A percentile compares a stretch with the other conserved stretches of the same genome.
These are phyloP conservation scores for Bacidia rubella DNA, from an alignment of 495 filamentous ascomycete genomes.

Conservation along the genomic window DNA sequence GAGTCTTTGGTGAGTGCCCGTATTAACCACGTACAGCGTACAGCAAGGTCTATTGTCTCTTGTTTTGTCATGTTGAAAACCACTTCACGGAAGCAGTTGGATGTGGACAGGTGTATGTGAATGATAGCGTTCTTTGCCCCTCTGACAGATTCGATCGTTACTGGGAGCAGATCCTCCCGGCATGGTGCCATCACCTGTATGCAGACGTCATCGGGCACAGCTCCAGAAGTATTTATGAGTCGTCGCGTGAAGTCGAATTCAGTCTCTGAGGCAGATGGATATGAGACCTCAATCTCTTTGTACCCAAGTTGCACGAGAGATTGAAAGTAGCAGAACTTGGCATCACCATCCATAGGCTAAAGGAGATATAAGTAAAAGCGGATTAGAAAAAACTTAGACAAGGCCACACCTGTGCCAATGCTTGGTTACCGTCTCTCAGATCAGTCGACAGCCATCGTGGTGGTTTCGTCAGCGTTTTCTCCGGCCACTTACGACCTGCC, in stretches of 20 bases:
- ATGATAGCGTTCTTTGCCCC: slow-evolving; percentile 92
- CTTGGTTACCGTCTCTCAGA: slow-evolving; percentile 79
- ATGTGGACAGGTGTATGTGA: slow-evolving; percentile 93
- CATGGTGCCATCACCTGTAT: slow-evolving; percentile 91
- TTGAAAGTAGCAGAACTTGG: slow-evolving; percentile 90
- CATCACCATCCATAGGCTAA: slow-evolving; percentile 71
- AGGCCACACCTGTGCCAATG: no score
- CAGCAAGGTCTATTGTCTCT: slow-evolving; percentile 69
- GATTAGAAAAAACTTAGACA: no score
- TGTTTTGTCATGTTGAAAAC: slow-evolving; percentile 80
- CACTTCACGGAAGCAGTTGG: slow-evolving; percentile 43
- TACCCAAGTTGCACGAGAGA: slow-evolving; percentile 90
- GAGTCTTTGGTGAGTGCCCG: slow-evolving; percentile 90
- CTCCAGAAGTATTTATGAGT: slow-evolving; percentile 73
- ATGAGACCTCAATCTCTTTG: slow-evolving; percentile 96
- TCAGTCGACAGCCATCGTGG: slow-evolving; percentile 81
- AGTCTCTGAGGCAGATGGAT: slow-evolving; percentile 84
- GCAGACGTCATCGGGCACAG: slow-evolving; percentile 86
- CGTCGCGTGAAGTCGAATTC: slow-evolving; percentile 92
- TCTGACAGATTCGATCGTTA: slow-evolving; percentile 79
- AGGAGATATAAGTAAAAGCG: no score
- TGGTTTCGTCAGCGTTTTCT: slow-evolving; percentile 59
- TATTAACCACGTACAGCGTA: slow-evolving; percentile 73
- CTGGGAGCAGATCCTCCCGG: slow-evolving; percentile 78
- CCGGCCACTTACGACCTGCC: slow-evolving; percentile 82